These are phyloP conservation scores for Podaxis pistillaris DNA, from an alignment of 768 basidiomycete genomes.

Conservation along the genomic window DNA sequence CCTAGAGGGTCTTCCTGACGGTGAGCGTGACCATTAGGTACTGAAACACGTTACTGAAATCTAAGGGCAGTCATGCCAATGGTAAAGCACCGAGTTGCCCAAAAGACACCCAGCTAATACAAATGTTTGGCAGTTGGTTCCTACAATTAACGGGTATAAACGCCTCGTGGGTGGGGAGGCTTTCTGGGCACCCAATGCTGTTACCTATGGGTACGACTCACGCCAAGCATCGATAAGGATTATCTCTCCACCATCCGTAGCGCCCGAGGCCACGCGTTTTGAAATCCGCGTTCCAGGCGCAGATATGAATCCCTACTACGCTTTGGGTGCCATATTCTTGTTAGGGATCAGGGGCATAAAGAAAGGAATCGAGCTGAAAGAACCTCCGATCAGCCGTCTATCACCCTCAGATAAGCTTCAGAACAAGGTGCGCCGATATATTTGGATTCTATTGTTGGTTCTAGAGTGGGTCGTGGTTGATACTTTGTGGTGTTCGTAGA, in stretches of 20 bases:
- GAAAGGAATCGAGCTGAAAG: conserved; percentile 64
- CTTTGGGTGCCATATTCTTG: conserved; percentile 83
- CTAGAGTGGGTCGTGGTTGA: conserved; percentile 17
- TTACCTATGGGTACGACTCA: conserved; percentile 95
- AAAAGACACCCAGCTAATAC: background rate
- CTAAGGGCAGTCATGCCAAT: conserved; percentile 67
- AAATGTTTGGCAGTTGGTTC: conserved; percentile 55
- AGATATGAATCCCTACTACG: conserved; percentile 93
- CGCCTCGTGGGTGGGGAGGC: conserved; percentile 91
- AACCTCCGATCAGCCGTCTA: conserved; percentile 66
- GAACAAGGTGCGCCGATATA: conserved; percentile 43
- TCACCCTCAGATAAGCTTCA: conserved; percentile 54
- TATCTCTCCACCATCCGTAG: conserved; percentile 87
- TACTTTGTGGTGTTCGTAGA: conserved; percentile 31
- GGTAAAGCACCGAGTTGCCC: conserved; percentile 38
- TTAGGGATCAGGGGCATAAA: conserved; percentile 87
- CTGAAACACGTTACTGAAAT: background rate
- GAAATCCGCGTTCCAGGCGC: conserved; percentile 96
- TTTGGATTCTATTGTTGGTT: background rate
- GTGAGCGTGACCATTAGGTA: conserved; percentile 40
- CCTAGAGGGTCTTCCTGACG: conserved; percentile 84
- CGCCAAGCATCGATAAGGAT: conserved; percentile 91
- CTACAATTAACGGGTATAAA: conserved; percentile 96
- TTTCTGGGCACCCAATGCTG: conserved; percentile 91
- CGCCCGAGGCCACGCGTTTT: conserved; percentile 78